phyloP scores from a whole-genome alignment of 2,329 filamentous ascomycete genomes.

The Pyrenophora seminiperda region DNA sequence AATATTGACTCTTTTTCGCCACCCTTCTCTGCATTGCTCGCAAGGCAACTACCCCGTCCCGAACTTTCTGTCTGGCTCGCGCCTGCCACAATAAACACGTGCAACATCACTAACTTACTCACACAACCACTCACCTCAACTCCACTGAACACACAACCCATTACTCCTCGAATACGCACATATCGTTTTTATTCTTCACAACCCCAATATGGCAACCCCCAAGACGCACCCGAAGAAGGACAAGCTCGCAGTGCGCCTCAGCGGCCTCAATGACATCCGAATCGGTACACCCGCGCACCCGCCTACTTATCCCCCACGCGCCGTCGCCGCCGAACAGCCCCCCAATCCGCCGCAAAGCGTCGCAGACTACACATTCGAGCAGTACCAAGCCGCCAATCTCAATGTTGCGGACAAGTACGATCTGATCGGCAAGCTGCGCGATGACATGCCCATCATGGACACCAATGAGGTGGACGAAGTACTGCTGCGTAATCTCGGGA shows the following conservation, averaged over 20 bases:
- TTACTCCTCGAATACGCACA: too few species aligned
- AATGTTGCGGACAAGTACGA: slow-evolving; percentile 5
- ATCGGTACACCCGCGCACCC: background rate
- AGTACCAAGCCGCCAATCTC: slow-evolving; percentile 14
- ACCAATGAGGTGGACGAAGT: slow-evolving; percentile 11
- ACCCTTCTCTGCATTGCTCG: too few species aligned
- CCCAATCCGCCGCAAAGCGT: background rate
- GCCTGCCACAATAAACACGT: too few species aligned
- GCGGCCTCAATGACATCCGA: slow-evolving; percentile 1
- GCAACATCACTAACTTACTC: too few species aligned
- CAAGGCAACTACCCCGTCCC: too few species aligned
- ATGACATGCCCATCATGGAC: slow-evolving; percentile 12
- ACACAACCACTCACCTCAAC: too few species aligned
- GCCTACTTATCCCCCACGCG: background rate
- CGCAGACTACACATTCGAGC: slow-evolving; percentile 5
- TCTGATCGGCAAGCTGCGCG: slow-evolving; percentile 10
- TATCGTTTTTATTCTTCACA: too few species aligned
- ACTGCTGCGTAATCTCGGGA: background rate
- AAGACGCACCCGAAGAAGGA: too few species aligned
- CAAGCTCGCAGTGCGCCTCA: background rate
- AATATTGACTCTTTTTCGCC: too few species aligned
- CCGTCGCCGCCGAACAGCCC: background rate
- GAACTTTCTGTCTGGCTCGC: too few species aligned
- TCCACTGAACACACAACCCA: too few species aligned
- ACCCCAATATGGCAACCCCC: too few species aligned